Evolutionary conservation across 225 moss, liverwort and hornwort genomes (phyloP).

Genomic region (Sphagnum contortum): DNA sequence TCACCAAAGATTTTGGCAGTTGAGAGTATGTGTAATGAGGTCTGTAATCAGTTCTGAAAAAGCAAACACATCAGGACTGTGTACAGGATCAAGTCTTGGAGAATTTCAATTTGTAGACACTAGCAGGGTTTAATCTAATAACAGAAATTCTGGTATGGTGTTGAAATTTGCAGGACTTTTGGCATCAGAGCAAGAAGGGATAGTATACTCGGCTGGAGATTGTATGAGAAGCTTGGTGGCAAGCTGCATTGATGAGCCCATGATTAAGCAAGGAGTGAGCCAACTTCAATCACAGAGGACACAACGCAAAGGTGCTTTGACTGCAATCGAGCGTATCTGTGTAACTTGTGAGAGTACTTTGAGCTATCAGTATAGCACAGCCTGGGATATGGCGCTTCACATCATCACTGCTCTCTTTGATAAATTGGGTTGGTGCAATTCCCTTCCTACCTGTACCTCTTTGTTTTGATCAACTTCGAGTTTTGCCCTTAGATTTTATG

Average conservation of each 20-base stretch:
- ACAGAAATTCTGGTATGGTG: too few species aligned
- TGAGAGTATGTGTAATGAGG: too few species aligned
- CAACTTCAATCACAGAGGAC: slow-evolving; percentile 40
- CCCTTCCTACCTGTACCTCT: neutral
- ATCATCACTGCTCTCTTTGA: slow-evolving; percentile 84
- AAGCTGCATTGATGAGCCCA: slow-evolving; percentile 66
- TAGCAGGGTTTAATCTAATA: too few species aligned
- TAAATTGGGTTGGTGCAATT: slow-evolving; percentile 38
- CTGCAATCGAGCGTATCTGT: slow-evolving; percentile 73
- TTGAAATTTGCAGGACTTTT: slow-evolving; percentile 34
- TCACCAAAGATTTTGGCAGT: too few species aligned
- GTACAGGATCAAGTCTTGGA: too few species aligned
- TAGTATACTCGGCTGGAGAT: slow-evolving; percentile 72
- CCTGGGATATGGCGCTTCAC: slow-evolving; percentile 97
- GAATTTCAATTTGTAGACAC: too few species aligned
- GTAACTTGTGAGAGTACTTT: slow-evolving; percentile 82
- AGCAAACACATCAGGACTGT: too few species aligned
- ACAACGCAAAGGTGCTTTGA: slow-evolving; percentile 48
- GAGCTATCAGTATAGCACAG: slow-evolving; percentile 88
- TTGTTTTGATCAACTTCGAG: neutral
- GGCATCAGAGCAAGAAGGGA: slow-evolving; percentile 86
- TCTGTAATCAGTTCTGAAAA: too few species aligned
- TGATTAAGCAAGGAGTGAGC: slow-evolving; percentile 62
- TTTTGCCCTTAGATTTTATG: neutral
- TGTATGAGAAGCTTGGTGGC: slow-evolving; percentile 62